A percentile compares a stretch with the other conserved stretches of the same genome.
Conservation (phyloP, 1,139 yeast species). For the Hyphopichia fennica region DNA sequence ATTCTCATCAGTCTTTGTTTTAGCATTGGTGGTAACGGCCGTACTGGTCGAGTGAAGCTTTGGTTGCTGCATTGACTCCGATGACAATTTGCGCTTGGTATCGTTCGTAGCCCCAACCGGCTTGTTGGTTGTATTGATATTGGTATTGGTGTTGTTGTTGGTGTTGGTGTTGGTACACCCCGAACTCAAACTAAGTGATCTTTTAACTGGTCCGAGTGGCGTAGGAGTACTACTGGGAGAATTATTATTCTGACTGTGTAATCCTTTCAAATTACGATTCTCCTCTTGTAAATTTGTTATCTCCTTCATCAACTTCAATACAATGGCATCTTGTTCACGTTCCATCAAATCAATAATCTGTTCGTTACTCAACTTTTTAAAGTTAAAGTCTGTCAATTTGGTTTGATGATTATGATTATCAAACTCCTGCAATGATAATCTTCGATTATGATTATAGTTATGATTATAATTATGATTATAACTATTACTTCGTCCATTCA, state of each 20-base stretch:
- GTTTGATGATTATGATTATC: neutral
- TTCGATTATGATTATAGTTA: neutral
- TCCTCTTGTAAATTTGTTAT: slow-evolving; percentile 53
- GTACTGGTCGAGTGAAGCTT: neutral
- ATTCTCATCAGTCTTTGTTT: neutral
- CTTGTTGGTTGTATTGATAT: neutral
- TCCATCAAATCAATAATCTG: slow-evolving; percentile 64
- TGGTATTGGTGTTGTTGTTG: neutral
- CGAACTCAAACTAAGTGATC: neutral
- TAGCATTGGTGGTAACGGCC: neutral
- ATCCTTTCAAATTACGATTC: slow-evolving; percentile 32
- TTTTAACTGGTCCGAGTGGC: neutral
- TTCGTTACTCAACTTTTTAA: slow-evolving; percentile 25
- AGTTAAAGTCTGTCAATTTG: neutral
- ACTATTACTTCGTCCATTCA: neutral
- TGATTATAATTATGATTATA: neutral
- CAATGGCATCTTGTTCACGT: slow-evolving; percentile 68
- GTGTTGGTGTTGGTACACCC: neutral
- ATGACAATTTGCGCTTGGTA: slow-evolving; percentile 6
- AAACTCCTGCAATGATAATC: slow-evolving; percentile 5
- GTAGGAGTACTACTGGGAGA: neutral
- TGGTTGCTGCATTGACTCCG: slow-evolving; percentile 1
- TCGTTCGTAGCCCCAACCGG: neutral
- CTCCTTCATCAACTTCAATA: slow-evolving; percentile 56
- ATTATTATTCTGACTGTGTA: slow-evolving; percentile 2